Evolutionary conservation across 1,284 basidiomycete genomes (phyloP), one percentile per base, ranked within the genome.

Genomic region (Trichosporon sp.): DNA sequence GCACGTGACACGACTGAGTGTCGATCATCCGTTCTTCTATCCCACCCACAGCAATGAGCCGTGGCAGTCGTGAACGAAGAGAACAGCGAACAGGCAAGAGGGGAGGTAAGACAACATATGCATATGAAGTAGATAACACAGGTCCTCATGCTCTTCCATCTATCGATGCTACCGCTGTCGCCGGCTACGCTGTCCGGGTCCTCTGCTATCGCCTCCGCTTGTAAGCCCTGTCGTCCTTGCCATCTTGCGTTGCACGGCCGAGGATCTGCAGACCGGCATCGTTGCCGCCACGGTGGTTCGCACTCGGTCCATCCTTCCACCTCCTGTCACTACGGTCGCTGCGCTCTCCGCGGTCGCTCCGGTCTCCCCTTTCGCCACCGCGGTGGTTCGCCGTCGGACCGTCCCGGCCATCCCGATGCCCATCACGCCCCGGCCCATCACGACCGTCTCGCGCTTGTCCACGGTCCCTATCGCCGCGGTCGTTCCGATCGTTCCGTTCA

Each of bases 301-400:
- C 59, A 35, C 16, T 63, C 59, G 59, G 32, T 14, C 59, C 59
- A 16, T 63, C 59, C 59, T 37, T 63, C 31, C 31, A 63, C 16
- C 59, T 14, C 59, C 51, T 31, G 67, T 68, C 67, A 1, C 70
- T 66, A 32, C 63, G 19, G n/a, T 65, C 40, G 56, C 66, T 43
- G 26, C 51, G 37, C 8, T 26, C 70, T 12, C 68, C 68, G 16
- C 61, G 46, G 4, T 40, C 63, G 19, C 61, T 61, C 1, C 71
- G 54, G 12, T 71, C 51, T 12, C 59, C 68, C 4, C 67, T 4
- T 0, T 26, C 46, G 37, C 61, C 21, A n/a, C 37, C 63, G 11
- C 48, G 32, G 14, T 64, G 54, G 5, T 35, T n/a, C 46, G 67
- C 59, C n/a, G 56, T 16, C 16, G 46, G 32, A 6, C 46, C 37